Percentiles rank a stretch among this genome's conserved stretches.
Evolutionary conservation across 129 eudicot species (phyloP).

Genomic region (sunflower (Helianthus annuus)): HanXRQr2.0-SUNRISE NC_035437.2:177475618-177476117

Average conservation of each 20-base stretch:
- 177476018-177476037: conserved; percentile 70
- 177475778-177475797: neutral
- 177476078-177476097: conserved; percentile 47
- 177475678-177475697: neutral
- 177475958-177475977: conserved; percentile 8
- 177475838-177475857: neutral
- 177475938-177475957: neutral
- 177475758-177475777: neutral
- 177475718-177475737: neutral
- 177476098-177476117: conserved; percentile 62
- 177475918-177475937: neutral
- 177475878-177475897: neutral
- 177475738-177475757: conserved; percentile 1
- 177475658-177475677: neutral
- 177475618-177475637: conserved; percentile 2
- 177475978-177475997: conserved; percentile 17
- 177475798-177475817: neutral
- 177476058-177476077: conserved; percentile 50
- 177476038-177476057: conserved; percentile 78
- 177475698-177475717: neutral
- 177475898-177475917: neutral
- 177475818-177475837: neutral
- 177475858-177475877: neutral
- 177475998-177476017: conserved; percentile 64
- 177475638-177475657: conserved; percentile 1